These are phyloP conservation scores for Lindgomyces ingoldianus DNA, from an alignment of 495 filamentous ascomycete species.

Conservation along the genomic window DNA sequence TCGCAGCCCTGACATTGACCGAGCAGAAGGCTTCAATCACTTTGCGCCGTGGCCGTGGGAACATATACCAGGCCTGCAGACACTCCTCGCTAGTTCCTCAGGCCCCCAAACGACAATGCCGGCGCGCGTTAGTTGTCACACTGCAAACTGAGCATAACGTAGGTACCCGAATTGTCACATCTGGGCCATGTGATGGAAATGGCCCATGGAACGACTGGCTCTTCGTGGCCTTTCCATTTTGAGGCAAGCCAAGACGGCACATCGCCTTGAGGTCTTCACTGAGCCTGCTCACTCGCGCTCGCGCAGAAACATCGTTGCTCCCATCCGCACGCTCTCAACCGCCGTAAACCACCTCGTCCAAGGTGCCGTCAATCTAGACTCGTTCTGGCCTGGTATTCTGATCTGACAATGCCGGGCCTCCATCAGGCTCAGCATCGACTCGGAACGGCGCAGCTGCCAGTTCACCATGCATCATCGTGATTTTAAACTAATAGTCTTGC, in stretches of 20 bases:
- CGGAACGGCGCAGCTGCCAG: neutral
- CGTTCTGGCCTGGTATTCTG: neutral
- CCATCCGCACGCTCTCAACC: neutral
- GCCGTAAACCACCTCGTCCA: neutral
- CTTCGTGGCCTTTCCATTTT: neutral
- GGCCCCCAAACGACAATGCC: neutral
- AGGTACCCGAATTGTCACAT: conserved; percentile 2
- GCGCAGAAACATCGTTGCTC: neutral
- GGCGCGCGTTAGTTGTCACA: neutral
- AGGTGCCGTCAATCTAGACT: neutral
- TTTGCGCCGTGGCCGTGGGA: neutral
- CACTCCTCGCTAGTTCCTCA: neutral
- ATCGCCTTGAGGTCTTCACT: neutral
- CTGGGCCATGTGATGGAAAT: neutral
- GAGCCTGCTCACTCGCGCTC: neutral
- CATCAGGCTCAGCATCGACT: neutral
- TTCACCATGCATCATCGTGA: neutral
- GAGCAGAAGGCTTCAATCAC: too few species aligned
- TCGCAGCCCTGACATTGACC: neutral
- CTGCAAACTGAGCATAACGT: neutral
- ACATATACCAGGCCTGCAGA: neutral
- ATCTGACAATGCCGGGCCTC: neutral
- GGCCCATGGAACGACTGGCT: neutral
- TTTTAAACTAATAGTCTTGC: conserved; percentile 6
- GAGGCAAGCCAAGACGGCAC: neutral